phyloP scores from a whole-genome alignment of 345 rosid species.

The Populus nigra region DNA sequence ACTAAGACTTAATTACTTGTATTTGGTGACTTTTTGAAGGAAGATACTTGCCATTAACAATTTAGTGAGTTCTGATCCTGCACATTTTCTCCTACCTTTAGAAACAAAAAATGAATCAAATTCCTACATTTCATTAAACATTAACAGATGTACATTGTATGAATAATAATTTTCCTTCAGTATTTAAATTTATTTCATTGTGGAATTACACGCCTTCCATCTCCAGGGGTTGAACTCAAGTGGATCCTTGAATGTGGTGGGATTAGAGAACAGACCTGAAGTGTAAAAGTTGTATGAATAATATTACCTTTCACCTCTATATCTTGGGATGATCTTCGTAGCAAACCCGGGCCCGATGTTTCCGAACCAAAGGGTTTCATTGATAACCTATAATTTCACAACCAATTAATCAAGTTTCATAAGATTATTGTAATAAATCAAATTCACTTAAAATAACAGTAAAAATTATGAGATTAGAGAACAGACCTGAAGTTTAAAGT shows the following conservation, averaged over 20 bases:
- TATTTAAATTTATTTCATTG: background rate
- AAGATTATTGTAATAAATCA: background rate
- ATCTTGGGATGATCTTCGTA: slow-evolving; percentile 23
- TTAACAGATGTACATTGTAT: background rate
- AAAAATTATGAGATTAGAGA: background rate
- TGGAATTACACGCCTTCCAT: slow-evolving; percentile 17
- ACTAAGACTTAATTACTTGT: slow-evolving; percentile 6
- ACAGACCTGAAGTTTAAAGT: slow-evolving; percentile 32
- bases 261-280: slow-evolving; percentile 8
- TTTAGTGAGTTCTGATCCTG: slow-evolving; percentile 27
- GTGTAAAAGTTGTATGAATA: too few relatives aligned
- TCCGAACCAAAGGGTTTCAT: slow-evolving; percentile 27
- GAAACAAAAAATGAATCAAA: slow-evolving; percentile 6
- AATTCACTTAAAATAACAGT: too few relatives aligned
- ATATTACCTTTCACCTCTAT: slow-evolving; percentile 17
- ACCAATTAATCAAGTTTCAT: background rate
- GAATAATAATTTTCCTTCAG: too few relatives aligned
- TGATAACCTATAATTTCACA: background rate
- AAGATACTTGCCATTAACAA: slow-evolving; percentile 14
- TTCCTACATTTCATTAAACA: background rate
- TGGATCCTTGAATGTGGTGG: slow-evolving; percentile 21
- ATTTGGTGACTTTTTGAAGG: slow-evolving; percentile 30
- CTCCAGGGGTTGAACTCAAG: slow-evolving; percentile 29
- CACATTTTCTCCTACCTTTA: slow-evolving; percentile 27
- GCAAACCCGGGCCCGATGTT: slow-evolving; percentile 26